Conservation (phyloP, 2,329 filamentous ascomycete genomes). For the Aspergillus novoparasiticus region DNA sequence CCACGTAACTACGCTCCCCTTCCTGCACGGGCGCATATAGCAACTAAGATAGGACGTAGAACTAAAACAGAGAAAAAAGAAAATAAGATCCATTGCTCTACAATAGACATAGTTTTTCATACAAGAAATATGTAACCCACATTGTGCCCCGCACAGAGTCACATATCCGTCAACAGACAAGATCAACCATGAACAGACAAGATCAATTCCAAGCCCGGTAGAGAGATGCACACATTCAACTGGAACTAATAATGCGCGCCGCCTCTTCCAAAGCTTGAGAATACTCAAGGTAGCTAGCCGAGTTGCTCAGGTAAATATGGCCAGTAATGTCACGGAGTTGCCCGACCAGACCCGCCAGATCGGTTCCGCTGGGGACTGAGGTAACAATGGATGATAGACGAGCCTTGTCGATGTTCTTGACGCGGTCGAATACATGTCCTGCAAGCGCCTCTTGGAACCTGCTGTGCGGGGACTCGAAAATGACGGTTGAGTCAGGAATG, state of each 20-base stretch:
- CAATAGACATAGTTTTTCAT: background rate
- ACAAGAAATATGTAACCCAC: background rate
- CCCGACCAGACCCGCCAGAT: slow-evolving; percentile 4
- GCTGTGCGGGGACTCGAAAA: slow-evolving; percentile 17
- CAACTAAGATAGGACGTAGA: background rate
- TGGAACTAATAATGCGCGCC: background rate
- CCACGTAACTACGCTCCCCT: background rate
- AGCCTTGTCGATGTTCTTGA: background rate
- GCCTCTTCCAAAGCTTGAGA: background rate
- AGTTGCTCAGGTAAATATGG: slow-evolving; percentile 14
- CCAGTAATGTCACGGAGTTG: slow-evolving; percentile 11
- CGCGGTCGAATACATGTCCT: background rate
- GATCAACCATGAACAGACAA: background rate
- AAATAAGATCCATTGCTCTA: background rate
- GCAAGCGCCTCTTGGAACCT: slow-evolving; percentile 3
- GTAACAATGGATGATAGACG: slow-evolving; percentile 15
- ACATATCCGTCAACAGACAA: background rate
- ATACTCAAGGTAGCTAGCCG: slow-evolving; percentile 10
- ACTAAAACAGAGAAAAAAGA: background rate
- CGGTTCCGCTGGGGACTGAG: slow-evolving; percentile 3
- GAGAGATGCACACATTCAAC: background rate
- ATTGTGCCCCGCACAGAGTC: background rate
- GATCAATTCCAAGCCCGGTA: background rate
- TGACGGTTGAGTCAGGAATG: slow-evolving; percentile 13
- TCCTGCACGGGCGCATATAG: background rate